Evolutionary conservation across 345 rosid species (phyloP).

Genomic region (Aquilaria yunnanensis): DNA sequence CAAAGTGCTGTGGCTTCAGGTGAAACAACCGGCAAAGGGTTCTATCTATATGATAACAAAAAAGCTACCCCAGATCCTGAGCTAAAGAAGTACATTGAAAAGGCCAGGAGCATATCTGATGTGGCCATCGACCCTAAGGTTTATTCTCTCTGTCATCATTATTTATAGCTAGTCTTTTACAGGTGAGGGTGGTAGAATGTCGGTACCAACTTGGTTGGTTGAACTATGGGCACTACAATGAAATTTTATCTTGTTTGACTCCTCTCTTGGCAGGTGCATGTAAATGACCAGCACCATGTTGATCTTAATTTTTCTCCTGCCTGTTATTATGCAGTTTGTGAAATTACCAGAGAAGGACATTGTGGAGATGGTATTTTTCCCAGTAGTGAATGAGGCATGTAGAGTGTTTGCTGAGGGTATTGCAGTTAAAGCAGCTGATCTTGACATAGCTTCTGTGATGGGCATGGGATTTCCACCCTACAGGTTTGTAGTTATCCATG

Average conservation of each 20-base stretch:
- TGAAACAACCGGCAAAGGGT: slow-evolving; percentile 70
- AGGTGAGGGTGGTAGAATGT: no score
- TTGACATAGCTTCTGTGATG: slow-evolving; percentile 70
- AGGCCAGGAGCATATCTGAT: slow-evolving; percentile 70
- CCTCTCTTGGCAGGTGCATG: not conserved
- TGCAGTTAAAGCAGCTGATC: slow-evolving; percentile 81
- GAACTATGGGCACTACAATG: no score
- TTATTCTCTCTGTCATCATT: no score
- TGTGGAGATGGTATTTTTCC: slow-evolving; percentile 82
- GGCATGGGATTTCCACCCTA: slow-evolving; percentile 95
- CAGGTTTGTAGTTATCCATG: slow-evolving; percentile 37
- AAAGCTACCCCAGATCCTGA: slow-evolving; percentile 84
- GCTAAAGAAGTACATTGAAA: slow-evolving; percentile 56
- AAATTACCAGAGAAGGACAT: slow-evolving; percentile 70
- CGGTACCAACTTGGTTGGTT: no score
- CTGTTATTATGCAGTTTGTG: slow-evolving; percentile 31
- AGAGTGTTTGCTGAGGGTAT: slow-evolving; percentile 82
- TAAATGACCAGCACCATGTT: not conserved
- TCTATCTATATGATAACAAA: slow-evolving; percentile 68
- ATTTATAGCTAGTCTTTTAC: no score
- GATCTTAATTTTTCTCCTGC: not conserved
- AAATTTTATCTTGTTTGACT: no score
- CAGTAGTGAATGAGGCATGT: slow-evolving; percentile 90
- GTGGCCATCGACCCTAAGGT: slow-evolving; percentile 63
- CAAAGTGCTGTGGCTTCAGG: slow-evolving; percentile 30